A percentile compares a stretch with the other conserved stretches of the same genome.
Conservation (phyloP, 768 basidiomycete species). For the Termitomyces sp. region DNA sequence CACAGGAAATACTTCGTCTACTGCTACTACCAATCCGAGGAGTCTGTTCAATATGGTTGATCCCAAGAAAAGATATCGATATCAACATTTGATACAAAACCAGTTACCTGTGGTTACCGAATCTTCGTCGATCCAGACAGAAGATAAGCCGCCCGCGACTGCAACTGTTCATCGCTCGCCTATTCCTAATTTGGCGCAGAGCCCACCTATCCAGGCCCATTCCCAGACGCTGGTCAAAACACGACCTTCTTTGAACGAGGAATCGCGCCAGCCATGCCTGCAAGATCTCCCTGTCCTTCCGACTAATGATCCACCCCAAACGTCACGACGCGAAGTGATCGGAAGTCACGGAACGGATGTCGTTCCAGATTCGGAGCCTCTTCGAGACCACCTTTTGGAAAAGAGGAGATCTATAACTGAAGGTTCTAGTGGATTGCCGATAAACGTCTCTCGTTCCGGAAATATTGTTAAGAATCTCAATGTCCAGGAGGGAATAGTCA, state of each 20-base stretch:
- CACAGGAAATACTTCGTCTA: neutral
- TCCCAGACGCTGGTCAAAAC: slow-evolving; percentile 16
- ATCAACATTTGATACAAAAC: slow-evolving; percentile 13
- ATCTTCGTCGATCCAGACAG: neutral
- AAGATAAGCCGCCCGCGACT: neutral
- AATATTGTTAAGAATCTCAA: slow-evolving; percentile 23
- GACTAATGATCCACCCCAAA: neutral
- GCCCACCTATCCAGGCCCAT: neutral
- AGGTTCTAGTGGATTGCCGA: neutral
- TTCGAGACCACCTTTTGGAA: slow-evolving; percentile 21
- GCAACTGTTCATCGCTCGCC: neutral
- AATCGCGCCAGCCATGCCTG: slow-evolving; percentile 4
- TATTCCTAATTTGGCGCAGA: neutral
- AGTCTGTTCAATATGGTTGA: slow-evolving; percentile 22
- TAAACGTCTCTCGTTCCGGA: neutral
- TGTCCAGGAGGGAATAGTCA: slow-evolving; percentile 9
- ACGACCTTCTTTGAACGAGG: slow-evolving; percentile 15
- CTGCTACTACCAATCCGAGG: slow-evolving; percentile 7
- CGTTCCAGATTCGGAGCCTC: slow-evolving; percentile 62
- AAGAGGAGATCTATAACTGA: neutral
- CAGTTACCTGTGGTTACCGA: neutral
- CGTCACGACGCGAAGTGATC: slow-evolving; percentile 5
- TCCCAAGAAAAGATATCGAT: slow-evolving; percentile 23
- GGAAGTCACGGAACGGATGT: slow-evolving; percentile 37
- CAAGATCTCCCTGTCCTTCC: slow-evolving; percentile 3